Evolutionary conservation across 225 moss, liverwort and hornwort genomes (phyloP).

Genomic region (Ulota crispa): DNA sequence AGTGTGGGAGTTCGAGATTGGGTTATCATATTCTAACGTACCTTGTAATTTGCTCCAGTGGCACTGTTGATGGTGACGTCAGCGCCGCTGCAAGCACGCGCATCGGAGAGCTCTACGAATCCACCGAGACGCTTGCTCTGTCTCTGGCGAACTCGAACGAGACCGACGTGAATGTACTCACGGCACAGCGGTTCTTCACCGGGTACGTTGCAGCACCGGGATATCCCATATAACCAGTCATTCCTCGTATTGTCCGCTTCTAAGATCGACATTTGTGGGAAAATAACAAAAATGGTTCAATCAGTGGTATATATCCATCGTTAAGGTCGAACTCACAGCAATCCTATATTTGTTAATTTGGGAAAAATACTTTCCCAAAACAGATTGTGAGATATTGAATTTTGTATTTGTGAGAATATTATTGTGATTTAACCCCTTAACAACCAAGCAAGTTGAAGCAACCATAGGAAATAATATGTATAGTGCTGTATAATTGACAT

Average conservation of each 20-base stretch:
- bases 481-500: too few relatives aligned
- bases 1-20: not conserved
- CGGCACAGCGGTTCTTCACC: slow-evolving; percentile 15
- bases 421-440: too few relatives aligned
- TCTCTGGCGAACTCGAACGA: not conserved
- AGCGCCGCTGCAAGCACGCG: not conserved
- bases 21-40: not conserved
- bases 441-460: too few relatives aligned
- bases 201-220: not conserved
- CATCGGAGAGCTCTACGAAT: slow-evolving; percentile 4
- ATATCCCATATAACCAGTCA: not conserved
- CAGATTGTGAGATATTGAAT: too few relatives aligned
- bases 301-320: not conserved
- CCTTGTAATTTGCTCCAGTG: not conserved
- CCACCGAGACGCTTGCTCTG: not conserved
- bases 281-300: not conserved
- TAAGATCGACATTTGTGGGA: not conserved
- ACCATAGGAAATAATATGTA: too few relatives aligned
- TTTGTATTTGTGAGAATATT: too few relatives aligned
- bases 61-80: not conserved
- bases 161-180: slow-evolving; percentile 13
- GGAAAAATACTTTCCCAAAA: too few relatives aligned
- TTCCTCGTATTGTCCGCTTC: not conserved
- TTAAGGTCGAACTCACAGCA: not conserved
- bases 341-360: too few relatives aligned